Evolutionary conservation across 2,329 filamentous ascomycete genomes (phyloP), one percentile per base, ranked within the genome.

Genomic region (Aspergillus sp.): DNA sequence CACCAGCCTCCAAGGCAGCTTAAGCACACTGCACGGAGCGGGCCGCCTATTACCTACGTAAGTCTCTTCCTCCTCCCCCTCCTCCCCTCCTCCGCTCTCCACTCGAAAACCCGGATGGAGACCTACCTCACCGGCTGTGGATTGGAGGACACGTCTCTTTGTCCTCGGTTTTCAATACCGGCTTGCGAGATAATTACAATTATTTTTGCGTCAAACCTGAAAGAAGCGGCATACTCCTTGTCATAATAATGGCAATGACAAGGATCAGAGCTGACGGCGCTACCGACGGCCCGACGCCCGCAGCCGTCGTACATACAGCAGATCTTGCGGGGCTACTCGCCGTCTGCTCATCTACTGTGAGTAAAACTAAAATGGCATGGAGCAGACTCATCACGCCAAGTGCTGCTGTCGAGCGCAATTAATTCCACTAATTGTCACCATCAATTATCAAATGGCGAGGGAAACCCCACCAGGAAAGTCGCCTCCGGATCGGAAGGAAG

Each of bases 261-360:
- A 44, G 45, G 52, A 48, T 48, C 51, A 59, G 56, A 52, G 50
- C 12, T 41, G 49, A 58, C 55, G 27, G 40, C 61, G 62, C 62
- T 66, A 66, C 62, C 51, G 64, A 64, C 64, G 64, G 64, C 39
- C 64, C 64, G 64, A 63, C 62, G 56, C 64, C 62, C 64, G 64
- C 62, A 64, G 62, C 64, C 64, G 62, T 62, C 55, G 60, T 62
- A 66, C 64, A 62, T 63, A 60, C 59, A 64, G 63, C 54, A 63
- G 63, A 65, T 65, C 63, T 61, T 60, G 62, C 62, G 62, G 63
- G 63, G 63, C 58, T 56, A 23, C 45, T 46, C 51, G 37, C 24
- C 35, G 6, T n/a, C 9, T 31, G 3, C 27, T 31, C 27, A 31
- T 31, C 27, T 31, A 3, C 27, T 31, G 9, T 31, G 27, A 31